phyloP scores from a whole-genome alignment of 1,284 basidiomycete genomes.

The Microbotryum violaceum region DNA sequence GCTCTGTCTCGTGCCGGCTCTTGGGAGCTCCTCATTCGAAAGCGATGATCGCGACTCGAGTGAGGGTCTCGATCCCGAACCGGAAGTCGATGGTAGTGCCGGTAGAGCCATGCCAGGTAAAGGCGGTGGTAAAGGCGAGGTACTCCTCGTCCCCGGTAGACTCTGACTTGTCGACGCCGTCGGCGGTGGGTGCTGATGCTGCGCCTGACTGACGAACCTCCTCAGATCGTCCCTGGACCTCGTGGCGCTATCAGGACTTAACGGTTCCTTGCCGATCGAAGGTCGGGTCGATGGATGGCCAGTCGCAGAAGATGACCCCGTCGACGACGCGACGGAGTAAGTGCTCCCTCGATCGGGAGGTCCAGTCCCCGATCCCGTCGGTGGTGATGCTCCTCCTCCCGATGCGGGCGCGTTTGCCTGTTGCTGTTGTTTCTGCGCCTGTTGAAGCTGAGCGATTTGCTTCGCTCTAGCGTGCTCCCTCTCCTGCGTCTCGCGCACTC shows the following conservation, averaged over 20 bases:
- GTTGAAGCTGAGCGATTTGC: not conserved
- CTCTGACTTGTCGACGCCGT: not conserved
- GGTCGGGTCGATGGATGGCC: not conserved
- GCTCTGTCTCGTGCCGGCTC: too few species aligned
- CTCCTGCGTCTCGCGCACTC: conserved; percentile 6
- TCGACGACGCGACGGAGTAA: not conserved
- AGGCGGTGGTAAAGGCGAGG: too few species aligned
- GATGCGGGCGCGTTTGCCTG: not conserved
- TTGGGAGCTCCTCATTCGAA: too few species aligned
- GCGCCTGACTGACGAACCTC: conserved; percentile 23
- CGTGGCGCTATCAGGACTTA: conserved; percentile 21
- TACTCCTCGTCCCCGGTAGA: not conserved
- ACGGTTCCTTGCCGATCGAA: not conserved
- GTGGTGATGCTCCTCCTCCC: not conserved
- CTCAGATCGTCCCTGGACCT: conserved; percentile 22
- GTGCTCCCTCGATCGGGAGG: not conserved
- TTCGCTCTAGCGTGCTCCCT: conserved; percentile 8
- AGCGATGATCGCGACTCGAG: too few species aligned
- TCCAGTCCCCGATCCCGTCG: not conserved
- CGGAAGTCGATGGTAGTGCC: too few species aligned
- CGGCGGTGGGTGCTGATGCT: not conserved
- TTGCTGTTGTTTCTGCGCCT: not conserved
- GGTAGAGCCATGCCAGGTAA: too few species aligned
- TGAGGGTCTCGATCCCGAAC: too few species aligned
- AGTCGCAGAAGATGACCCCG: not conserved